Percentiles rank a stretch among this genome's conserved stretches.
phyloP scores from a whole-genome alignment of 768 basidiomycete genomes.

The Phylloporus rhodoxanthus region DNA sequence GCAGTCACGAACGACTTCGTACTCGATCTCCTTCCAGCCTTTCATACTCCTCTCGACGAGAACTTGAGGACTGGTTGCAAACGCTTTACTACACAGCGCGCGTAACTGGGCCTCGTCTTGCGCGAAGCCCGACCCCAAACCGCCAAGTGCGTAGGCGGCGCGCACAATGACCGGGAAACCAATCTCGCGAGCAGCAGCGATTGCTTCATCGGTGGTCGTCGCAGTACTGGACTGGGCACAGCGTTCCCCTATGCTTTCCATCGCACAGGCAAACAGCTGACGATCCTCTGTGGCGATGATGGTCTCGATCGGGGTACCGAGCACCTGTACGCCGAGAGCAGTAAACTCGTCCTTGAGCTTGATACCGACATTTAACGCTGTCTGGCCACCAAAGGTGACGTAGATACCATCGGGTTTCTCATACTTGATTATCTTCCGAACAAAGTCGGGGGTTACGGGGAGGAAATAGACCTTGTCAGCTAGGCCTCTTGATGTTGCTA shows the following conservation, averaged over 20 bases:
- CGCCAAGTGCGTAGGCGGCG: conserved; percentile 94
- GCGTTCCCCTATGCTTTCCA: conserved; percentile 93
- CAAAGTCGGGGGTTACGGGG: conserved; percentile 96
- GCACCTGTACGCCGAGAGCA: conserved; percentile 81
- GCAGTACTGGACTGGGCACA: conserved; percentile 89
- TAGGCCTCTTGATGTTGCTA: conserved; percentile 93
- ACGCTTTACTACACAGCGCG: conserved; percentile 88
- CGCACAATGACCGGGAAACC: conserved; percentile 96
- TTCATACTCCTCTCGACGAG: conserved; percentile 99
- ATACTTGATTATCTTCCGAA: conserved; percentile 96
- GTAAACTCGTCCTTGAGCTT: conserved; percentile 97
- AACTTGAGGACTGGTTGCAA: conserved; percentile 96
- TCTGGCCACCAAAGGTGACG: conserved; percentile 97
- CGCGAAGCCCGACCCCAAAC: conserved; percentile 95
- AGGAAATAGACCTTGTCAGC: conserved; percentile 99
- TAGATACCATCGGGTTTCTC: conserved; percentile 99
- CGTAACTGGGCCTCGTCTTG: conserved; percentile 85
- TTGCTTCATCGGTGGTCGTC: conserved; percentile 78
- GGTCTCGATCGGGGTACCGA: conserved; percentile 95
- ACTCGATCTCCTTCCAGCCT: conserved; percentile 99
- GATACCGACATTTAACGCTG: conserved; percentile 93
- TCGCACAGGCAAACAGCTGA: conserved; percentile 87
- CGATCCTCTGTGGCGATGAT: conserved; percentile 97
- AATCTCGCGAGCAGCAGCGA: conserved; percentile 74
- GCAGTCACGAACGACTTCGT: conserved; percentile 97